A percentile compares a stretch with the other conserved stretches of the same genome.
These are phyloP conservation scores for Acidomyces sp. DNA, from an alignment of 495 filamentous ascomycete species.

Conservation along the genomic window DNA sequence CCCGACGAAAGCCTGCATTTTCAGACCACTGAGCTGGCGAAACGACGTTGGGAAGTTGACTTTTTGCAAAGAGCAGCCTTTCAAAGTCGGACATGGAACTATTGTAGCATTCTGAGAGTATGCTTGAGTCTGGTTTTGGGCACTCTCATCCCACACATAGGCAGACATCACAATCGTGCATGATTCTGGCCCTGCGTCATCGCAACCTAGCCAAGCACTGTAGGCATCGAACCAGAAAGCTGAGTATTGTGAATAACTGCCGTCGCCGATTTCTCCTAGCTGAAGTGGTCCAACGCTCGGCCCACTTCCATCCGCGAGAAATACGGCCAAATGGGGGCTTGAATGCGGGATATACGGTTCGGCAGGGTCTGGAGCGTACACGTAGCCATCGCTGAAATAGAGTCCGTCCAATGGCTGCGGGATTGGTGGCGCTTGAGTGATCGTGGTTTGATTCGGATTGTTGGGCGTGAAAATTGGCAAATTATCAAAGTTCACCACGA, in stretches of 20 bases:
- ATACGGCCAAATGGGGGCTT: conserved; percentile 32
- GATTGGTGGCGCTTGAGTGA: conserved; percentile 28
- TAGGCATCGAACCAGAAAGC: conserved; percentile 36
- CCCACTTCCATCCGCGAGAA: conserved; percentile 23
- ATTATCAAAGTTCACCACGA: conserved; percentile 27
- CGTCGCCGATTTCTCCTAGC: conserved; percentile 34
- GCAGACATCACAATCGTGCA: conserved; percentile 32
- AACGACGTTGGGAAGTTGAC: conserved; percentile 28
- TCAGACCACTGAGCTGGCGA: conserved; percentile 29
- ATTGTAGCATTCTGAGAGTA: conserved; percentile 27
- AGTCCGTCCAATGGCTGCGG: conserved; percentile 36
- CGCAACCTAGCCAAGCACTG: conserved; percentile 31
- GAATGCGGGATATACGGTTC: conserved; percentile 32
- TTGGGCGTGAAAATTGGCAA: conserved; percentile 16
- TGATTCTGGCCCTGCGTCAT: conserved; percentile 26
- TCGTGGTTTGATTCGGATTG: conserved; percentile 20
- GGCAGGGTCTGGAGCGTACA: conserved; percentile 30
- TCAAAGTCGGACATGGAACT: conserved; percentile 24
- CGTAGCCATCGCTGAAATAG: conserved; percentile 31
- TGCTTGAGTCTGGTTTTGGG: conserved; percentile 17
- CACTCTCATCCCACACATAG: conserved; percentile 22
- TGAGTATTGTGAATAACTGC: conserved; percentile 25
- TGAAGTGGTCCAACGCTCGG: conserved; percentile 21
- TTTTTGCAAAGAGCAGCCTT: conserved; percentile 28
- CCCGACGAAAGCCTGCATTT: conserved; percentile 31